A percentile compares a stretch with the other conserved stretches of the same genome.
phyloP scores from a whole-genome alignment of 2,329 filamentous ascomycete species.

The Eutypa lata region DNA sequence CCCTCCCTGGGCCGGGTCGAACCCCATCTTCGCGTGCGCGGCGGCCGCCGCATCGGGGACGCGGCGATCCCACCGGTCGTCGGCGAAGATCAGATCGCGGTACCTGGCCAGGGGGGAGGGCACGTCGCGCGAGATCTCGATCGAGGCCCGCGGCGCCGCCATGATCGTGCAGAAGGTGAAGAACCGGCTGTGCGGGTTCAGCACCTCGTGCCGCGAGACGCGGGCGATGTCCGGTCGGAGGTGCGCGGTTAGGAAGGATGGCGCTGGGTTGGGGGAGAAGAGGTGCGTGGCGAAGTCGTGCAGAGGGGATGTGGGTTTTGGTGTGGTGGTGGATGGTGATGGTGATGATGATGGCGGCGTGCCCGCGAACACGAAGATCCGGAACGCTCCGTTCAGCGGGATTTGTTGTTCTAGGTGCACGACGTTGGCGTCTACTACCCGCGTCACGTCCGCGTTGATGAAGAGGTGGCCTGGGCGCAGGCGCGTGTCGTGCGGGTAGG shows the following conservation, averaged over 20 bases:
- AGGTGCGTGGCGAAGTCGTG: slow-evolving; percentile 63
- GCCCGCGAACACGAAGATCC: slow-evolving; percentile 85
- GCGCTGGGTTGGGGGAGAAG: slow-evolving; percentile 11
- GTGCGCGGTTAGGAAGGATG: slow-evolving; percentile 71
- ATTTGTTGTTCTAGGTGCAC: slow-evolving; percentile 89
- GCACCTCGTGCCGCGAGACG: slow-evolving; percentile 72
- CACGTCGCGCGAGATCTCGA: slow-evolving; percentile 70
- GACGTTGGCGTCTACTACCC: slow-evolving; percentile 83
- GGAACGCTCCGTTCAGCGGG: slow-evolving; percentile 82
- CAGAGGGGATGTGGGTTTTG: slow-evolving; percentile 46
- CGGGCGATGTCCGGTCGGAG: slow-evolving; percentile 56
- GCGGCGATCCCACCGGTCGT: slow-evolving; percentile 72
- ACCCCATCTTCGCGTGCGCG: slow-evolving; percentile 83
- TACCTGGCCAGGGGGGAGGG: slow-evolving; percentile 72
- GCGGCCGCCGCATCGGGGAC: slow-evolving; percentile 68
- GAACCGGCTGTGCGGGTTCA: slow-evolving; percentile 82
- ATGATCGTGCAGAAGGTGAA: slow-evolving; percentile 78
- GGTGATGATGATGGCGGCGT: slow-evolving; percentile 32
- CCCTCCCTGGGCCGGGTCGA: slow-evolving; percentile 70
- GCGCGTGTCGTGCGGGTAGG: slow-evolving; percentile 57
- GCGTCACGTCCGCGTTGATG: slow-evolving; percentile 75
- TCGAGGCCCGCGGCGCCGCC: slow-evolving; percentile 60
- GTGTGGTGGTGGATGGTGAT: slow-evolving; percentile 45
- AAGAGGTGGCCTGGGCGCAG: slow-evolving; percentile 74
- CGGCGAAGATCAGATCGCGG: slow-evolving; percentile 79